A percentile compares a stretch with the other conserved stretches of the same genome.
phyloP scores from a whole-genome alignment of 768 basidiomycete species.

The Suillus bovinus region DNA sequence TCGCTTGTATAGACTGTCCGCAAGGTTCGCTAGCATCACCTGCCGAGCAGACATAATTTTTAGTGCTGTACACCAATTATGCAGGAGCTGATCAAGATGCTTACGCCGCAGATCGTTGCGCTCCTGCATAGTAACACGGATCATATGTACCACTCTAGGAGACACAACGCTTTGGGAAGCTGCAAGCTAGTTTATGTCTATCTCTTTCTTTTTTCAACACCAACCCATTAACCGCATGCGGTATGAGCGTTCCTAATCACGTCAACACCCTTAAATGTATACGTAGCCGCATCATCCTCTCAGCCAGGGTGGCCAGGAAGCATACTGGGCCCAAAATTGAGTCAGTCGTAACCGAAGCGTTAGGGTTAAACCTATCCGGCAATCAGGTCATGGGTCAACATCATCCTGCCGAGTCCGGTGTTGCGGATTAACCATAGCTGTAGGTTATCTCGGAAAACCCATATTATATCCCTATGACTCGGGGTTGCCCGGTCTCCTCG shows the following conservation, averaged over 20 bases:
- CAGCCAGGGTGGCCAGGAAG: not conserved
- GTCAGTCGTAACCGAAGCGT: not conserved
- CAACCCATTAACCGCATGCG: not conserved
- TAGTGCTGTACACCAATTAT: not conserved
- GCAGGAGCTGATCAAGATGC: not conserved
- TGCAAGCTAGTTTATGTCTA: not conserved
- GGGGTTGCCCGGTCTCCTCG: not conserved
- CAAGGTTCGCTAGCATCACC: not conserved
- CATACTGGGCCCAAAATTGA: constrained; percentile 1
- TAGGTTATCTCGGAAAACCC: too few species aligned
- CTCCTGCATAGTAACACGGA: not conserved
- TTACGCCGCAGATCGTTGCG: not conserved
- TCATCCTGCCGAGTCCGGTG: not conserved
- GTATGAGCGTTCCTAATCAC: constrained; percentile 1
- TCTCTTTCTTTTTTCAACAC: not conserved
- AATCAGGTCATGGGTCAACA: too few species aligned
- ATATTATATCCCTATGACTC: not conserved
- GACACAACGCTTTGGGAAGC: not conserved
- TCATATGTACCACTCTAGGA: not conserved
- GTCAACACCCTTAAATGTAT: constrained; percentile 5
- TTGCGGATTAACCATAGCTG: not conserved
- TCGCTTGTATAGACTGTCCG: not conserved
- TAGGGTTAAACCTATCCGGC: not conserved
- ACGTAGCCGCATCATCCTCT: not conserved
- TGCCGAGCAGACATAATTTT: not conserved